Percentiles rank a stretch among this genome's conserved stretches.
phyloP scores from a whole-genome alignment of 805 yeast species.

The Ogataea henricii region DNA sequence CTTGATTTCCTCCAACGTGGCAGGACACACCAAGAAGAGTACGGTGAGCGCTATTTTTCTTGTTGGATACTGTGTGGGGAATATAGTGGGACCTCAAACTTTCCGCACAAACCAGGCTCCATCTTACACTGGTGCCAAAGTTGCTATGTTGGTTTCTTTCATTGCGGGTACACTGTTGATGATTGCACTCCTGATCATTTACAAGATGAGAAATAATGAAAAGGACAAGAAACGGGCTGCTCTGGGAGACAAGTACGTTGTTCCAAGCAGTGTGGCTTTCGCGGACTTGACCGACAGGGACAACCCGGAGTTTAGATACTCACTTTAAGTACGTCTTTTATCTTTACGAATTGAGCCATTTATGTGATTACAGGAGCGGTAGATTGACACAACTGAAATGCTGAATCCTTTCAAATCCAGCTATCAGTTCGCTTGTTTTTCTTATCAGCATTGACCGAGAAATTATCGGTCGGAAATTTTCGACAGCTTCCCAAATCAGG shows the following conservation, averaged over 20 bases:
- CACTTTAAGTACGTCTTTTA: background rate
- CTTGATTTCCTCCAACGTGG: slow-evolving; percentile 44
- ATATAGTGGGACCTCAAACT: slow-evolving; percentile 70
- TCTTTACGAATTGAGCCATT: no score
- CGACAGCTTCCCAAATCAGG: background rate
- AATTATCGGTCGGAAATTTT: background rate
- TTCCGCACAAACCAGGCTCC: slow-evolving; percentile 60
- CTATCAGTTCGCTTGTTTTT: background rate
- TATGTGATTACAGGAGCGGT: no score
- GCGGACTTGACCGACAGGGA: slow-evolving; percentile 18
- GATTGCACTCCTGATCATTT: slow-evolving; percentile 8
- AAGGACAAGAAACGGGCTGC: slow-evolving; percentile 9
- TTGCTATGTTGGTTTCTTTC: slow-evolving; percentile 19
- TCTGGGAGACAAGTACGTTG: slow-evolving; percentile 14
- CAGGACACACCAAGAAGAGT: slow-evolving; percentile 27
- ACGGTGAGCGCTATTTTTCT: slow-evolving; percentile 54
- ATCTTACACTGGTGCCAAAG: slow-evolving; percentile 39
- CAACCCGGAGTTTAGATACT: slow-evolving; percentile 13
- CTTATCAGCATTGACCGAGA: background rate
- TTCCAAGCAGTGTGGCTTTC: slow-evolving; percentile 16
- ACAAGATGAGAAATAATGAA: slow-evolving; percentile 1
- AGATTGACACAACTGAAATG: no score
- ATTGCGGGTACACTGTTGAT: slow-evolving; percentile 8
- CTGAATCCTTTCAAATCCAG: no score
- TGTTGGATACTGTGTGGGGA: slow-evolving; percentile 65